Conservation (phyloP, 495 filamentous ascomycete genomes). For the Ramalina intermedia region DNA sequence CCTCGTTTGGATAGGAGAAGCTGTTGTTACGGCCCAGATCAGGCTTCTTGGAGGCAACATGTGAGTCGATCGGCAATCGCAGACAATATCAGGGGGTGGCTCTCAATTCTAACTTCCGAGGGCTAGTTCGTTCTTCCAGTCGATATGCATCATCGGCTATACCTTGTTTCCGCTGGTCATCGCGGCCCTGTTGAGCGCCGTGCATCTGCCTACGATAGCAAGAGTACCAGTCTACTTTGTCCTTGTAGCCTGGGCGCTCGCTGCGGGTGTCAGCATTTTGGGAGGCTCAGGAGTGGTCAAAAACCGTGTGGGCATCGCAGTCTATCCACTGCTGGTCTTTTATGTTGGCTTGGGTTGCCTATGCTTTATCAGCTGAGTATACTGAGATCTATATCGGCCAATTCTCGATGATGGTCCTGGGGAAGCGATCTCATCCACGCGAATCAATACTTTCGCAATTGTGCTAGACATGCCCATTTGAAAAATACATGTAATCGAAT, state of each 20-base stretch:
- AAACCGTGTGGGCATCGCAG: conserved; percentile 87
- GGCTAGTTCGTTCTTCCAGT: conserved; percentile 86
- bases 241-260: conserved; percentile 80
- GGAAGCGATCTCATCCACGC: not conserved
- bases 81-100: not conserved
- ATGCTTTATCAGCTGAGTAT: conserved; percentile 76
- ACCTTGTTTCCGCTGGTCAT: conserved; percentile 97
- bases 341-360: conserved; percentile 86
- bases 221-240: conserved; percentile 82
- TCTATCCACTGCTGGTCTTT: conserved; percentile 93
- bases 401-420: not conserved
- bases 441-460: no score
- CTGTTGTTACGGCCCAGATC: conserved; percentile 95
- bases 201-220: conserved; percentile 59
- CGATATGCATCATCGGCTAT: conserved; percentile 94
- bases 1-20: conserved; percentile 92
- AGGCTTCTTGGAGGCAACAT: conserved; percentile 95
- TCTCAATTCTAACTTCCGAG: not conserved
- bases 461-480: no score
- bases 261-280: conserved; percentile 88
- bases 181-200: conserved; percentile 73
- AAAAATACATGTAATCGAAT: no score
- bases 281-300: conserved; percentile 88
- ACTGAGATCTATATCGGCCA: no score
- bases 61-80: conserved; percentile 38